Evolutionary conservation across 1,139 yeast genomes (phyloP), one percentile per base, ranked within the genome.

Genomic region (Debaryomyces psychrophilus): DNA sequence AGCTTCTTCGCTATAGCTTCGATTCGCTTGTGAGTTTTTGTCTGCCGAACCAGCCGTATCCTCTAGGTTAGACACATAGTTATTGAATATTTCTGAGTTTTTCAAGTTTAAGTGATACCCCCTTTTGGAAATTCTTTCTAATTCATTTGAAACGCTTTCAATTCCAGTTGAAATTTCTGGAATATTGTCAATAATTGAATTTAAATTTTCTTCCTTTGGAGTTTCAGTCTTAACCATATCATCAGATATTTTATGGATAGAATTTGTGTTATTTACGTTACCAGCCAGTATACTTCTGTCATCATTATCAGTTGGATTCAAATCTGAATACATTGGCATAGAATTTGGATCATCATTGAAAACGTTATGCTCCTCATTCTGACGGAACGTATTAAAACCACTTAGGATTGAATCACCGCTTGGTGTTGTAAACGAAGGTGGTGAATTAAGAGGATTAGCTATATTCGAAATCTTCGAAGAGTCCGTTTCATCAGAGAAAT

Each of bases 101-200:
- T 65, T 65, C 12, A 67, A 47, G 31, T 62, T 62, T 45, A 68
- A 58, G 33, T 54, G 64, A 37, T 61, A 62, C 5, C 57, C 59
- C 2, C 70, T 70, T 31, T 61, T 63, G 3, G 64, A 59, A 6
- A 67, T 58, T 37, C 57, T 61, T 31, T 64, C 71, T 26, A 69
- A 50, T 0, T 69, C 69, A 44, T 61, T 54, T 1, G 69, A 60
- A 23, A 69, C 46, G 27, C 57, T 55, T 41, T 65, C 69, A 15
- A 69, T 61, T 0, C 73, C 73, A 38, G 60, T 55, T 2, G 58
- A 51, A 15, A 61, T 48, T 2, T 50, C 60, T 9, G 60, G 58
- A 8, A 54, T 46, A 11, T 41, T 44, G 4, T 49, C 58, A 11
- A 41, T 44, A 14, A 34, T 17, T 15, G 33, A 34, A 40, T 38